Evolutionary conservation across 805 yeast species (phyloP).

Genomic region (Cyberlindnera suaveolens): DNA sequence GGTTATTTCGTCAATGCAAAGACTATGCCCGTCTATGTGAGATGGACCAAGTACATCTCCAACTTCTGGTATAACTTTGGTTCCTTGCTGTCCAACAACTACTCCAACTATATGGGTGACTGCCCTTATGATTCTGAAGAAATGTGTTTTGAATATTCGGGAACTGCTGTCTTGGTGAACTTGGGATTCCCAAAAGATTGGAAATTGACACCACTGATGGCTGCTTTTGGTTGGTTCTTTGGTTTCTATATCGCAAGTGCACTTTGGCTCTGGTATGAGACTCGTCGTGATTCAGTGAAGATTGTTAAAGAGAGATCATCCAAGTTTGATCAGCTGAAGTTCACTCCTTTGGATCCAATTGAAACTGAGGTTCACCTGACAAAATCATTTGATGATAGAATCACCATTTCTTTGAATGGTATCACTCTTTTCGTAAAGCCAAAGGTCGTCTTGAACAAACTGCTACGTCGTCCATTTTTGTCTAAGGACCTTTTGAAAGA

Average conservation of each 20-base stretch:
- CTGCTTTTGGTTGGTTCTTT: constrained; percentile 50
- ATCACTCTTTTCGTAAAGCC: constrained; percentile 12
- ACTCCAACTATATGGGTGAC: constrained; percentile 58
- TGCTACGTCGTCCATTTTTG: constrained; percentile 2
- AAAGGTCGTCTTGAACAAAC: constrained; percentile 1
- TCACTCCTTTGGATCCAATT: neutral
- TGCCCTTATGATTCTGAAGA: constrained; percentile 47
- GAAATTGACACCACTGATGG: constrained; percentile 59
- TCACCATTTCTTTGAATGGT: constrained; percentile 6
- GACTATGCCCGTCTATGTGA: constrained; percentile 76
- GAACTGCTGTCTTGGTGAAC: constrained; percentile 43
- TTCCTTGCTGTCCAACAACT: constrained; percentile 57
- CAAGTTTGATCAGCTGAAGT: constrained; percentile 1
- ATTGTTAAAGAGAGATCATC: constrained; percentile 15
- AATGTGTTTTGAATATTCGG: constrained; percentile 45
- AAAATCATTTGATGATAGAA: neutral
- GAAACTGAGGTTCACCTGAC: neutral
- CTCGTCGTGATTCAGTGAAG: constrained; percentile 23
- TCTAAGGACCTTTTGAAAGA: constrained; percentile 22
- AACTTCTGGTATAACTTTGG: constrained; percentile 80
- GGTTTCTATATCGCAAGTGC: constrained; percentile 48
- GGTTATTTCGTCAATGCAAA: constrained; percentile 74
- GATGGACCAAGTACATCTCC: constrained; percentile 77
- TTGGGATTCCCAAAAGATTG: constrained; percentile 62
- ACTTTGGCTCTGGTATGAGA: constrained; percentile 37